A percentile compares a stretch with the other conserved stretches of the same genome.
Conservation (phyloP, 1,284 basidiomycete species). For the Malassezia psittaci region DNA sequence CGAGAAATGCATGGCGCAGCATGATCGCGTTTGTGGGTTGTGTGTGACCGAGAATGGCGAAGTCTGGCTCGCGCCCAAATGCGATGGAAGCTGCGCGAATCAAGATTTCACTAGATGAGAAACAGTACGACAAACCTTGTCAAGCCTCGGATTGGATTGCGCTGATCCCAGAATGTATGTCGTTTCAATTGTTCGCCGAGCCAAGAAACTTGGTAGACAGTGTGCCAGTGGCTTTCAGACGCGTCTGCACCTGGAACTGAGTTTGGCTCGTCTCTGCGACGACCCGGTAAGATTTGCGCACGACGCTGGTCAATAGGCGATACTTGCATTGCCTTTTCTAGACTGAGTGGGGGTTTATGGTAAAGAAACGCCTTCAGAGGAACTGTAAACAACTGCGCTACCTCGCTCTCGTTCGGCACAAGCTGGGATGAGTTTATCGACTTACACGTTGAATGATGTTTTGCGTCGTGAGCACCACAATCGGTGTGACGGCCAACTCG, state of each 20-base stretch:
- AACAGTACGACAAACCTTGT: slow-evolving; percentile 17
- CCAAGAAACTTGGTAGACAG: slow-evolving; percentile 37
- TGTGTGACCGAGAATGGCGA: slow-evolving; percentile 9
- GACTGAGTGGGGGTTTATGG: slow-evolving; percentile 21
- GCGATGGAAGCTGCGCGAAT: slow-evolving; percentile 34
- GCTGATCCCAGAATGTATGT: slow-evolving; percentile 40
- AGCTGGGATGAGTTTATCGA: neutral
- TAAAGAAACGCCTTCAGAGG: slow-evolving; percentile 37
- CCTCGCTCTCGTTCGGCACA: slow-evolving; percentile 32
- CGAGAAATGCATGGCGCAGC: slow-evolving; percentile 27
- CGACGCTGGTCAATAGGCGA: neutral
- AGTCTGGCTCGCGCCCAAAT: slow-evolving; percentile 21
- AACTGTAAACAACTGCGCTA: slow-evolving; percentile 30
- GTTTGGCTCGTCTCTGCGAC: slow-evolving; percentile 3
- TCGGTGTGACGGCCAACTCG: slow-evolving; percentile 41
- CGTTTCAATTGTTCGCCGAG: slow-evolving; percentile 25
- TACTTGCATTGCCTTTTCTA: slow-evolving; percentile 21
- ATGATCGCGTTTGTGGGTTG: slow-evolving; percentile 29
- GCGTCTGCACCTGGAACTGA: neutral
- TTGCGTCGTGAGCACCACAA: slow-evolving; percentile 33
- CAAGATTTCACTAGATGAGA: slow-evolving; percentile 29
- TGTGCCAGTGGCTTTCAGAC: slow-evolving; percentile 31
- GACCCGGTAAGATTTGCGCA: slow-evolving; percentile 18
- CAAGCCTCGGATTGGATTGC: slow-evolving; percentile 39
- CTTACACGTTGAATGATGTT: slow-evolving; percentile 14